Evolutionary conservation across 306 rosid genomes (phyloP), one percentile per base, ranked within the genome.

Genomic region (Cucurbita argyrosperma): DNA sequence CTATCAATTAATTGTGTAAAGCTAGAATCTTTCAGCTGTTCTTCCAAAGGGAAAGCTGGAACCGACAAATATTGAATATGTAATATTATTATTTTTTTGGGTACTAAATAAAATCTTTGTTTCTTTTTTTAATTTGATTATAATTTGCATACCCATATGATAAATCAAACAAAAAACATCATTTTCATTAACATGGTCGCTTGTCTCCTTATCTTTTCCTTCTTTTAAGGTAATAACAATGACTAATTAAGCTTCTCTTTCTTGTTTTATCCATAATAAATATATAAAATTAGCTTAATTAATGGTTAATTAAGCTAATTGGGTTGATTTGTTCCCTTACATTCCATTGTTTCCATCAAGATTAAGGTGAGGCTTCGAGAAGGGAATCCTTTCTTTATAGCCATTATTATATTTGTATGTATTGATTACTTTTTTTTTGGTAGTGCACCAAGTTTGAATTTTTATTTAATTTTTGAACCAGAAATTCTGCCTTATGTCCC

Each of bases 401-500:
- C 1, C 16, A 59, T 61, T 39, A 62, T 68, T 74, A 74, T 49
- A 52, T 55, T 9, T 50, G 5, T 64, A n/a, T 16, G 30, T 66
- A 35, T 21, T 54, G 39, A 11, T 45, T 52, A 10, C 77, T 52
- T 21, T 37, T 21, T 37, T 79, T 82, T 73, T 30, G 35, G 35
- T 30, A 30, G 35, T 30, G 35, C 35, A 30, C 35, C 35, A 30
- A 30, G 1, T 30, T 30, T 30, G 35, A 30, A 30, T 30, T 2
- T 30, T 30, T 30, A 30, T 30, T 30, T 30, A 30, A 30, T 30
- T 30, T 30, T 30, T 30, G 4, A 78, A 72, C 86, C 86, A 80
- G 77, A 82, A 80, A 37, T 76, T 70, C 73, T 83, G 89, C 87
- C 79, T 65, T 74, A 12, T 83, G 89, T 85, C 82, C 80, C 89